Base-by-base conservation (phyloP, 1,284 basidiomycete species). In the Rhizopogon hawkerae region DNA sequence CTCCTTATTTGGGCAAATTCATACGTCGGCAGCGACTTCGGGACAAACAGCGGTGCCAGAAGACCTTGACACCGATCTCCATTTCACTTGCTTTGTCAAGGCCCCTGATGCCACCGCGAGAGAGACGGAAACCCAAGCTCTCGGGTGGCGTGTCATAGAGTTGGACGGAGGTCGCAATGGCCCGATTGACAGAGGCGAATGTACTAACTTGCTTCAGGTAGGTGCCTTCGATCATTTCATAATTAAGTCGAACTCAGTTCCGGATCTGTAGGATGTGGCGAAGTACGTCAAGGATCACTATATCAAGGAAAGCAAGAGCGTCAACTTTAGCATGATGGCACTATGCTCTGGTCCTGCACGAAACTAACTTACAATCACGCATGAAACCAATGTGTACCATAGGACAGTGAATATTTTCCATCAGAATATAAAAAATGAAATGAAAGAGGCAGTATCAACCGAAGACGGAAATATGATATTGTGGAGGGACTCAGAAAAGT, bases 1-100 rank as follows among this genome's bases (percentile, higher is more conserved):
- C 0, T 71, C 80, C 9, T 77, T 91, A 47, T 92, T 94, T 56
- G 78, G 79, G 8, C 66, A 76, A 52, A 89, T 91, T 50, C 91
- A 94, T 57, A 76, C 77, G 0, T 73, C 81, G 18, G 79, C 80
- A 0, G 88, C 89, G 0, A 71, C 74, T 1, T 62, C 75, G 0
- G 89, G 89, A 10, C 89, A 93, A 66, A 81, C 79, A 3, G 72
- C 75, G 0, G 75, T 73, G 3, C 76, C 73, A 24, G 62, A 54
- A 0, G 61, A 77, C 56, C 68, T 81, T 16, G 73, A 88, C 44
- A 87, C 85, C 1, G 76, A 90, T 57, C 72, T 89, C 14, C 92
- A 94, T 67, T 94, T 92, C 59, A 87, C 87, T 3, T 83, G 85
- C 57, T 95, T 94, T 60, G 78, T 94, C 35, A 74, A 77, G 56